Conservation (phyloP, 805 yeast species). For the Ascoidea tarda region DNA sequence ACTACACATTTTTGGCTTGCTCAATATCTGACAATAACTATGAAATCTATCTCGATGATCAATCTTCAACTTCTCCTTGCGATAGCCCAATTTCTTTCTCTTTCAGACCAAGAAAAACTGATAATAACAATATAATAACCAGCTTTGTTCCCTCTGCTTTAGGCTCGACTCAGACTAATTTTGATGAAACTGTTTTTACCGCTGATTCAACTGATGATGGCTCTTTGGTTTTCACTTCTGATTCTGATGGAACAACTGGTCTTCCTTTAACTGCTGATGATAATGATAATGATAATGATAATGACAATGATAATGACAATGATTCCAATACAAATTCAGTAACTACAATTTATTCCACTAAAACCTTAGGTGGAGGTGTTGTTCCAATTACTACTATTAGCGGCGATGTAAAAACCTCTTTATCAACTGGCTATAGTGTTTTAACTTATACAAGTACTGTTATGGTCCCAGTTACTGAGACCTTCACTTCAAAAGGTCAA, state of each 20-base stretch:
- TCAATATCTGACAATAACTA: slow-evolving; percentile 5
- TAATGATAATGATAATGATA: background rate
- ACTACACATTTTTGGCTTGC: slow-evolving; percentile 8
- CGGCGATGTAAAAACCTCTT: slow-evolving; percentile 1
- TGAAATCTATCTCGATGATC: slow-evolving; percentile 3
- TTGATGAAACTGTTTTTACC: background rate
- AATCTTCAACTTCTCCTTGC: slow-evolving; percentile 2
- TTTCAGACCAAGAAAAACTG: slow-evolving; percentile 2
- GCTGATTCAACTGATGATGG: background rate
- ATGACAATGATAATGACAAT: background rate
- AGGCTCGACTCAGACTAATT: background rate
- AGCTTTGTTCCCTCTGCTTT: slow-evolving; percentile 4
- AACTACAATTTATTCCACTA: background rate
- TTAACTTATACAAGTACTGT: slow-evolving; percentile 5
- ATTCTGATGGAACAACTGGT: background rate
- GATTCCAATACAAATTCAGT: background rate
- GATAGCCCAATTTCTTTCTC: slow-evolving; percentile 1
- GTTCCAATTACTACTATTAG: background rate
- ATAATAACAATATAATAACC: slow-evolving; percentile 1
- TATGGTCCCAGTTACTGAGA: slow-evolving; percentile 5
- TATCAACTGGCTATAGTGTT: slow-evolving; percentile 3
- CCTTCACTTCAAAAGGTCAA: slow-evolving; percentile 1
- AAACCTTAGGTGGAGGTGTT: background rate
- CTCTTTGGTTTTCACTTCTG: background rate
- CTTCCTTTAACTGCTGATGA: background rate